phyloP scores from a whole-genome alignment of 352 stramenopile genomes.

The Globisporangium spiculum region DNA sequence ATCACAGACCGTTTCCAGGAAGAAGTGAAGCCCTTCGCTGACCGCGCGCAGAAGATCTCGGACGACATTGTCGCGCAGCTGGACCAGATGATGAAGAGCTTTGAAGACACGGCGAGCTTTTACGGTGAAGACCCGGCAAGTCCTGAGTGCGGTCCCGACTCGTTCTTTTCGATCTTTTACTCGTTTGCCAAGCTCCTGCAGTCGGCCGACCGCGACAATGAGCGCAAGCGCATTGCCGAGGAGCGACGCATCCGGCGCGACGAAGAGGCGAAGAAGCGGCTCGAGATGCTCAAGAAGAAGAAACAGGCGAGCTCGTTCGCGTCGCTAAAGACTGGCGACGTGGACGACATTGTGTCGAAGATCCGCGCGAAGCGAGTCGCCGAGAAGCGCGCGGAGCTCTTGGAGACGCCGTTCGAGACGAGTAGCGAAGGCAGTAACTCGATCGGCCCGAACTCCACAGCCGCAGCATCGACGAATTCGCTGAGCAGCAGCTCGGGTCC shows the following conservation, averaged over 20 bases:
- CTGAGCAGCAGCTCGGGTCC: slow-evolving; percentile 9
- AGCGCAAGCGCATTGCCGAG: slow-evolving; percentile 80
- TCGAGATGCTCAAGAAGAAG: slow-evolving; percentile 78
- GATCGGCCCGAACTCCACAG: background rate
- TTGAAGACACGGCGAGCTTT: slow-evolving; percentile 64
- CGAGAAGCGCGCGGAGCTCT: slow-evolving; percentile 67
- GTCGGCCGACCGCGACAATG: slow-evolving; percentile 77
- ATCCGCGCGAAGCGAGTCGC: slow-evolving; percentile 78
- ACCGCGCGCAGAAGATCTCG: slow-evolving; percentile 59
- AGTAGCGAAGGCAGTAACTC: background rate
- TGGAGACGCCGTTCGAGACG: slow-evolving; percentile 25
- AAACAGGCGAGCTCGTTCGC: slow-evolving; percentile 71
- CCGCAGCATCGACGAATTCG: background rate
- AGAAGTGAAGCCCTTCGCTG: slow-evolving; percentile 69
- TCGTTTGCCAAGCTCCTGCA: slow-evolving; percentile 83
- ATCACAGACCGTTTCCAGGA: slow-evolving; percentile 76
- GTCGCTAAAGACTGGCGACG: slow-evolving; percentile 73
- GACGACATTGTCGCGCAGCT: slow-evolving; percentile 54
- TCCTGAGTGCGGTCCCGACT: slow-evolving; percentile 64
- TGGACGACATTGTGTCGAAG: slow-evolving; percentile 82
- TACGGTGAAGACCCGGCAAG: slow-evolving; percentile 75
- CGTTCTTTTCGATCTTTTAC: slow-evolving; percentile 86
- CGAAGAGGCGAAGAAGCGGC: slow-evolving; percentile 76
- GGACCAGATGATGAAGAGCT: slow-evolving; percentile 58
- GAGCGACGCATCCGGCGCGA: slow-evolving; percentile 71